Conservation (phyloP, 2,329 filamentous ascomycete genomes). For the Paracamarosporium sp. region DNA sequence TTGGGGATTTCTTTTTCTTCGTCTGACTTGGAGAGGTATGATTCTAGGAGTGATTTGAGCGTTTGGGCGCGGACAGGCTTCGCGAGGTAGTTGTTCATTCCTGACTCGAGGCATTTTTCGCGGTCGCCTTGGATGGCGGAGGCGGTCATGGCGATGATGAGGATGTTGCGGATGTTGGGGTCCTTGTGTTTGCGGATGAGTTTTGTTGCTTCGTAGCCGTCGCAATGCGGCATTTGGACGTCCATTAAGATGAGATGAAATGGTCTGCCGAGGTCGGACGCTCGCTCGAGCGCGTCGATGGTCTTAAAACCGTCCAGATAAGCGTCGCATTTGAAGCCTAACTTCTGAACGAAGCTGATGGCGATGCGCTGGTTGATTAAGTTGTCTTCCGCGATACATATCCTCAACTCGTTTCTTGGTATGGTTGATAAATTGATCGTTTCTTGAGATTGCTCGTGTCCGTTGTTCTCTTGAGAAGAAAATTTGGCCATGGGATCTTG, state of each 20-base stretch:
- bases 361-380: conserved; percentile 94
- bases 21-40: conserved; percentile 64
- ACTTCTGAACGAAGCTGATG: conserved; percentile 84
- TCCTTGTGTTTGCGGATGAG: conserved; percentile 79
- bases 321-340: conserved; percentile 86
- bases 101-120: conserved; percentile 92
- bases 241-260: conserved; percentile 96
- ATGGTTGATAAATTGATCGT: conserved; percentile 67
- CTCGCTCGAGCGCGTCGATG: conserved; percentile 80
- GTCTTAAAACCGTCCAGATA: conserved; percentile 90
- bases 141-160: conserved; percentile 98
- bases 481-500: conserved; percentile 64
- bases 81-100: conserved; percentile 97
- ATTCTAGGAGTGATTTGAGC: conserved; percentile 81
- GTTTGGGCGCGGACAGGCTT: conserved; percentile 93
- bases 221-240: conserved; percentile 92
- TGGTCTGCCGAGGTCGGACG: conserved; percentile 73
- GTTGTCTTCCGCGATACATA: conserved; percentile 96
- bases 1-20: conserved; percentile 46
- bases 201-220: conserved; percentile 90
- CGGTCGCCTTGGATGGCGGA: conserved; percentile 92
- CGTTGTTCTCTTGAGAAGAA: conserved; percentile 56
- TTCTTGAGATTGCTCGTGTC: conserved; percentile 46
- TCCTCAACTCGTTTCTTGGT: conserved; percentile 77
- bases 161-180: conserved; percentile 76